Percentiles rank a stretch among this genome's conserved stretches.
These are phyloP conservation scores for Ophiostoma ulmi DNA, from an alignment of 2,329 filamentous ascomycete species.

Conservation along the genomic window DNA sequence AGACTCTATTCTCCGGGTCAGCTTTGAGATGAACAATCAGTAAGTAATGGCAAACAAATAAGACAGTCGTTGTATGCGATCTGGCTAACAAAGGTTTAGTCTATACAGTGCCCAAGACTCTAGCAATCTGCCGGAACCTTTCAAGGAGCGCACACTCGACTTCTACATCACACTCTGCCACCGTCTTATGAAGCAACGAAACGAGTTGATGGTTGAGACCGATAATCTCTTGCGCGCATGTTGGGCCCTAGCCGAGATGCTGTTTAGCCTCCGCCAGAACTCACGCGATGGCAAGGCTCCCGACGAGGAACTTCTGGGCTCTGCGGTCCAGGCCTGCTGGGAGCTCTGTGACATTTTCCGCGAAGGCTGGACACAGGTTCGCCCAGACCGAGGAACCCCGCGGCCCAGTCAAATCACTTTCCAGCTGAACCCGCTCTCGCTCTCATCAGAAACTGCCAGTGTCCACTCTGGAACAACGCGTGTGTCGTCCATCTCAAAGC, in stretches of 20 bases:
- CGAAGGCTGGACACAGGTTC: slow-evolving; percentile 83
- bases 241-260: slow-evolving; percentile 86
- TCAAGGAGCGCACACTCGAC: slow-evolving; percentile 82
- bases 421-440: slow-evolving; percentile 42
- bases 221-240: slow-evolving; percentile 80
- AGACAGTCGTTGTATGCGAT: background rate
- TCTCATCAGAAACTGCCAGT: slow-evolving; percentile 38
- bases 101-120: slow-evolving; percentile 85
- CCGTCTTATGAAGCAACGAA: slow-evolving; percentile 90
- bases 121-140: slow-evolving; percentile 73
- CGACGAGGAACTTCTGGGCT: slow-evolving; percentile 79
- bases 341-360: slow-evolving; percentile 90
- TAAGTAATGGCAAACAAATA: slow-evolving; percentile 35
- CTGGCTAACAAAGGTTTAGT: slow-evolving; percentile 34
- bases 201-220: slow-evolving; percentile 71
- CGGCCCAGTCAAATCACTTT: slow-evolving; percentile 74
- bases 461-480: slow-evolving; percentile 32
- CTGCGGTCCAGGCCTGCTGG: slow-evolving; percentile 90
- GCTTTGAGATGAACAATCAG: slow-evolving; percentile 94
- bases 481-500: slow-evolving; percentile 48
- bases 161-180: slow-evolving; percentile 94
- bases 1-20: slow-evolving; percentile 84
- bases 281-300: slow-evolving; percentile 64
- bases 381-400: slow-evolving; percentile 80
- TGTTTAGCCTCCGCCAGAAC: slow-evolving; percentile 84